Percentiles rank a stretch among this genome's conserved stretches.
phyloP scores from a whole-genome alignment of 768 basidiomycete species.

The Rhizopogon vinicolor region DNA sequence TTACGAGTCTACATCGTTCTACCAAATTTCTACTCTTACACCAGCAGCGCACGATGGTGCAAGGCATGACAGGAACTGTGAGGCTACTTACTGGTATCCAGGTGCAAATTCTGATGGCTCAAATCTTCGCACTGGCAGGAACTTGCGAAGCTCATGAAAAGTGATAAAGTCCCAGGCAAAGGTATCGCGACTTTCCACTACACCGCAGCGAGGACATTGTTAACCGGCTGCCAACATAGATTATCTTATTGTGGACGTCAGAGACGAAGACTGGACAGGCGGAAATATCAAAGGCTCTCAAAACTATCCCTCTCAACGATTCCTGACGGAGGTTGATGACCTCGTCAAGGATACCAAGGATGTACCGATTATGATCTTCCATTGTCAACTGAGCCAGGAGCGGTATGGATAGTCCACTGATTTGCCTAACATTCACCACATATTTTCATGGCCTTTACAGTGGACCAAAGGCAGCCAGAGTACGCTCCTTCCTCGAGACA shows the following conservation, averaged over 20 bases:
- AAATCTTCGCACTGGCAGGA: slow-evolving; percentile 38
- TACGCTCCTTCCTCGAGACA: slow-evolving; percentile 25
- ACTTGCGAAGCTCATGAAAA: slow-evolving; percentile 66
- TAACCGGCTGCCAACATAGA: slow-evolving; percentile 29
- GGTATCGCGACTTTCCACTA: slow-evolving; percentile 9
- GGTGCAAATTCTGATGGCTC: neutral
- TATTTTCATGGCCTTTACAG: slow-evolving; percentile 30
- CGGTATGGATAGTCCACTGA: slow-evolving; percentile 43
- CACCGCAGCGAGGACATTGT: neutral
- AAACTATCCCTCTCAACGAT: slow-evolving; percentile 59
- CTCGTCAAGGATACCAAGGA: slow-evolving; percentile 59
- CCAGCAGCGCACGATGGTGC: neutral
- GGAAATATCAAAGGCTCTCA: slow-evolving; percentile 70
- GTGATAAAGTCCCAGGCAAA: slow-evolving; percentile 49
- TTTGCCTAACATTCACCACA: neutral
- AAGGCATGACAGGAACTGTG: neutral
- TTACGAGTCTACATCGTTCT: no score
- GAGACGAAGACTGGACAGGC: slow-evolving; percentile 76
- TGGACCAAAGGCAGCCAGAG: slow-evolving; percentile 75
- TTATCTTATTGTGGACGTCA: slow-evolving; percentile 77
- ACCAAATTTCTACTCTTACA: neutral
- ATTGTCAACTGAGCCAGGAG: slow-evolving; percentile 73
- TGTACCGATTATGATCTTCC: slow-evolving; percentile 66
- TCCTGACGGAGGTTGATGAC: slow-evolving; percentile 50
- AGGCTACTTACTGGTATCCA: neutral